Conservation (phyloP, 306 rosid genomes). For the Fragaria nilgerrensis region DNA sequence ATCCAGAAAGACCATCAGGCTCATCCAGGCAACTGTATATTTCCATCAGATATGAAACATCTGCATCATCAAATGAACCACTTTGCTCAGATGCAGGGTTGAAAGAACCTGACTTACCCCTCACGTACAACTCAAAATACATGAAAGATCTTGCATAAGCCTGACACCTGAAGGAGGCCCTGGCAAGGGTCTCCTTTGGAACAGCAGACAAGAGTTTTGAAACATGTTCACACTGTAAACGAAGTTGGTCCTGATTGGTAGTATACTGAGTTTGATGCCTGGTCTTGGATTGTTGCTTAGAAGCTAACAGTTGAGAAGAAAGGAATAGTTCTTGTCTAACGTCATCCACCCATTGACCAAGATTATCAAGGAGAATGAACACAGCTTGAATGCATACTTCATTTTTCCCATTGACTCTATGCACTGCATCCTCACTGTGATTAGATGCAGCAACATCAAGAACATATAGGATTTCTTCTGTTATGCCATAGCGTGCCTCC, state of each 20-base stretch:
- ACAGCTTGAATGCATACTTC: constrained; percentile 96
- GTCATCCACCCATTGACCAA: constrained; percentile 97
- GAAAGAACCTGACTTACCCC: constrained; percentile 89
- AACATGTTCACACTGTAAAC: constrained; percentile 75
- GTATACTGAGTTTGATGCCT: constrained; percentile 53
- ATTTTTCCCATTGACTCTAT: constrained; percentile 70
- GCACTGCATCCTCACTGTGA: constrained; percentile 68
- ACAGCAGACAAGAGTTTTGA: constrained; percentile 78
- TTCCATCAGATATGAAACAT: constrained; percentile 89
- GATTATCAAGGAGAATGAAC: constrained; percentile 97
- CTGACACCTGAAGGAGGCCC: constrained; percentile 93
- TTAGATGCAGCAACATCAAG: constrained; percentile 89
- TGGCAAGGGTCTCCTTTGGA: constrained; percentile 84
- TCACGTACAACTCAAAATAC: constrained; percentile 85
- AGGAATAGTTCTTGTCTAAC: constrained; percentile 75
- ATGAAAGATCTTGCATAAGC: constrained; percentile 93
- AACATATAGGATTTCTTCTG: constrained; percentile 82
- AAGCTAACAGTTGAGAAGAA: constrained; percentile 42
- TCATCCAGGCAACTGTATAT: constrained; percentile 90
- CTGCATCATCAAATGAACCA: constrained; percentile 78
- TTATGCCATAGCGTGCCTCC: constrained; percentile 79
- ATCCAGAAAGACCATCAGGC: constrained; percentile 92
- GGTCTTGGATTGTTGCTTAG: constrained; percentile 68
- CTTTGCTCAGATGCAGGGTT: constrained; percentile 95
- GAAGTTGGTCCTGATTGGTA: constrained; percentile 61